Conservation (phyloP, 116 monocot genomes). For the Iris pallida region DNA sequence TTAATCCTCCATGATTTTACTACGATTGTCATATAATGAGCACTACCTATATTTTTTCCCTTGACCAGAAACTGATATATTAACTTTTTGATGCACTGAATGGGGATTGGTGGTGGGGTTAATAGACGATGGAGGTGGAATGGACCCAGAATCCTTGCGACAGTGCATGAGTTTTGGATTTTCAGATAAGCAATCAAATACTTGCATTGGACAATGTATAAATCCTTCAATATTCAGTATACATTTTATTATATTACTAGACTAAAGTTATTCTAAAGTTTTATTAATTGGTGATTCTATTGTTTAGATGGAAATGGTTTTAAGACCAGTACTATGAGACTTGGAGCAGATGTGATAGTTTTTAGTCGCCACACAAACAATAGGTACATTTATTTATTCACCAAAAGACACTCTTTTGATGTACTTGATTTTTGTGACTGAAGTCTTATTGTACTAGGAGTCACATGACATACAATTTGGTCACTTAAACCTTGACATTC, state of each 20-base stretch:
- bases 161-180: slow-evolving; percentile 96
- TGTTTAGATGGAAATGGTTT: slow-evolving; percentile 94
- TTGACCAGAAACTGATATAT: background rate
- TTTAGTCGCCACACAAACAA: slow-evolving; percentile 53
- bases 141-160: slow-evolving; percentile 76
- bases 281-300: slow-evolving; percentile 10
- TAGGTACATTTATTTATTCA: slow-evolving; percentile 19
- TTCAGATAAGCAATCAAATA: slow-evolving; percentile 70
- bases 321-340: slow-evolving; percentile 99
- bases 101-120: background rate
- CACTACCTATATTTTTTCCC: background rate
- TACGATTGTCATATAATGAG: slow-evolving; percentile 3
- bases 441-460: too few species aligned
- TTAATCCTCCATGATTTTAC: background rate
- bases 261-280: background rate
- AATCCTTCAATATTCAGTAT: slow-evolving; percentile 11
- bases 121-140: slow-evolving; percentile 93
- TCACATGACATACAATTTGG: too few species aligned
- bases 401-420: background rate
- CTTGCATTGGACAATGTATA: slow-evolving; percentile 86
- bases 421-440: background rate
- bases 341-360: slow-evolving; percentile 89
- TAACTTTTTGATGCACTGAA: background rate
- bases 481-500: too few species aligned
- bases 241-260: background rate